Evolutionary conservation across 2,329 filamentous ascomycete species (phyloP), one percentile per base, ranked within the genome.

Genomic region (Epichloe gansuensis): DNA sequence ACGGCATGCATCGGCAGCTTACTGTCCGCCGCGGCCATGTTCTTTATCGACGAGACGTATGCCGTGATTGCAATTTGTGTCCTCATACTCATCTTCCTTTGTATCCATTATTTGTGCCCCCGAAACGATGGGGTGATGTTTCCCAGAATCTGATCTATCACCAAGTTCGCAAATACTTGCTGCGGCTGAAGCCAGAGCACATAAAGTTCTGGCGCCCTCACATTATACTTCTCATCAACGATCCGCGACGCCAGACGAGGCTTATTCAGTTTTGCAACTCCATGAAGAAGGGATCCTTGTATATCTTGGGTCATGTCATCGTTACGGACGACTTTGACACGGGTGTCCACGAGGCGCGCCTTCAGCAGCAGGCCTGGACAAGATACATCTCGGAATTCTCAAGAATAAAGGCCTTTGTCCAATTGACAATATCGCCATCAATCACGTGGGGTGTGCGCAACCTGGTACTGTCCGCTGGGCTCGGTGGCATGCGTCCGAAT

Each of bases 151-250:
- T 95, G 55, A 94, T 95, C 50, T 95, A 94, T 62, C 58, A 81
- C 56, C 89, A 95, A 70, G 88, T 94, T 13, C 80, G 89, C 55
- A 95, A 95, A 61, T 94, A 95, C 62, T 70, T 95, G 34, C 72
- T 95, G 34, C 81, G 88, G n/a, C 72, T 95, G 34, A 83, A 82
- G 48, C 88, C 88, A 38, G 89, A 95, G 61, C 89, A 95, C 63
- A 90, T 95, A 67, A 95, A 95, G 62, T 95, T 94, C 65, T 95
- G 90, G 89, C 78, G 89, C 50, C 89, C 89, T 0, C 89, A 94
- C 58, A 91, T 95, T 44, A 78, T 95, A 47, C 75, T 95, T 0
- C 79, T 95, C 51, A 81, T 93, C 57, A 93, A 91, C 63, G 81
- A 93, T 60, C 86, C 88, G 4, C 78, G 89, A n/a, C 78, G 78